Base-by-base conservation (phyloP, 768 basidiomycete species). In the Krasilnikovozyma curviuscula region DNA sequence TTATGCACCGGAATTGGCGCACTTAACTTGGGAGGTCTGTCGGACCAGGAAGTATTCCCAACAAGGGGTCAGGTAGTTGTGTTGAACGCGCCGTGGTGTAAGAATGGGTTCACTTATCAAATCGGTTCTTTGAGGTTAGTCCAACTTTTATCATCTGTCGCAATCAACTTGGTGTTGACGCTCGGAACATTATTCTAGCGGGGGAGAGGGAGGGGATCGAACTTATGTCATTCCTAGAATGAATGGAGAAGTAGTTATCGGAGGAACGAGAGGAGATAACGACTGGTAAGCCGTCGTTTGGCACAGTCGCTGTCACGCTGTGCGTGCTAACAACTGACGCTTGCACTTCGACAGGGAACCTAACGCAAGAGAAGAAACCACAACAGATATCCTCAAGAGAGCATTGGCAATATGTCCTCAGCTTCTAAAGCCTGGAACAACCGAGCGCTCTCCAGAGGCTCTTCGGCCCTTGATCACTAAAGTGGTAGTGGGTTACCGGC, bases 1-100 rank as follows among this genome's bases (percentile, higher is more conserved):
- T 55, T 61, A 29, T 66, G 65, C 42, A 53, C 57, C 0, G 65
- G 66, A 9, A 46, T 67, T 3, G 64, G 64, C 7, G 57, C 63
- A 7, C 18, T 40, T 5, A 29, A 25, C 16, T 48, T 54, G 18
- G 7, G 50, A 13, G 31, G 5, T 29, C 8, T 19, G 19, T 24
- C 18, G 1, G 30, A 19, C 16, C 21, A 10, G 0, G 24, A n/a
- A 4, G 35, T 37, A 23, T 37, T 37, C 10, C 35, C 35, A 18
- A 23, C 23, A 12, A 37, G 35, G 24, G 35, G 35, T 18, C 35
- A 37, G 24, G 35, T 37, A 23, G 35, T 37, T 7, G 24, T 18
- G 10, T 7, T 37, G 7, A n/a, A 37, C 23, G 35, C 35, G 4
- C 35, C 35, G 7, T 37, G 35, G 35, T 18, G 18, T 10, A 37